A percentile compares a stretch with the other conserved stretches of the same genome.
Evolutionary conservation across 257 asterid species (phyloP).

Genomic region (Forsythia viridissima): DNA sequence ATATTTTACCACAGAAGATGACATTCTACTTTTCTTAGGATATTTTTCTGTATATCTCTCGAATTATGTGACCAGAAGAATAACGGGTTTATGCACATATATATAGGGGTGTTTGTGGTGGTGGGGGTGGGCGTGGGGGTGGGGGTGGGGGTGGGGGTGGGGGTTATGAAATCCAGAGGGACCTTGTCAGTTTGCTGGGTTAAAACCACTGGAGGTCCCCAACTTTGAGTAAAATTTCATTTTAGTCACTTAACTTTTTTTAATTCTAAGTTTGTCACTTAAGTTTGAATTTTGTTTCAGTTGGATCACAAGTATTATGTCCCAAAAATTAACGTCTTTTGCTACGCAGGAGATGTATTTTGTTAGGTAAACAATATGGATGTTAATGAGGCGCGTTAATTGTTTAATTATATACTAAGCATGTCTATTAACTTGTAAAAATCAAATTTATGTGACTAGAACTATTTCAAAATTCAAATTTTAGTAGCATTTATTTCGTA

Average conservation of each 20-base stretch:
- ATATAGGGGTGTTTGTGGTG: neutral
- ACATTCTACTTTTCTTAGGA: constrained; percentile 26
- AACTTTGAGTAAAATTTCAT: neutral
- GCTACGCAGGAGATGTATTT: too few species aligned
- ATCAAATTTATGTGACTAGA: too few species aligned
- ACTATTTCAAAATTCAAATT: too few species aligned
- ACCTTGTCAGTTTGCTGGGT: too few species aligned
- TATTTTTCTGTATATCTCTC: neutral
- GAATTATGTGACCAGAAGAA: neutral
- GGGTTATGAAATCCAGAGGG: too few species aligned
- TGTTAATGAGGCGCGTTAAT: too few species aligned
- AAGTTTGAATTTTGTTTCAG: neutral
- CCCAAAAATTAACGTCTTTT: neutral
- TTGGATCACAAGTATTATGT: neutral
- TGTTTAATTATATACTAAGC: too few species aligned
- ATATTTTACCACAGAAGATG: constrained; percentile 47
- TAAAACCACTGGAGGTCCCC: neutral
- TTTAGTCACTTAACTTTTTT: neutral
- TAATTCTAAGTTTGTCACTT: neutral
- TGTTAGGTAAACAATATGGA: too few species aligned
- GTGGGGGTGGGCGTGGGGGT: neutral
- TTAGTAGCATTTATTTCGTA: too few species aligned
- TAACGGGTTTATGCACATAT: neutral
- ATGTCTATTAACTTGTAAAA: too few species aligned
- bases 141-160: neutral